Conservation (phyloP, 2,329 filamentous ascomycete species). For the Apiospora marii region DNA sequence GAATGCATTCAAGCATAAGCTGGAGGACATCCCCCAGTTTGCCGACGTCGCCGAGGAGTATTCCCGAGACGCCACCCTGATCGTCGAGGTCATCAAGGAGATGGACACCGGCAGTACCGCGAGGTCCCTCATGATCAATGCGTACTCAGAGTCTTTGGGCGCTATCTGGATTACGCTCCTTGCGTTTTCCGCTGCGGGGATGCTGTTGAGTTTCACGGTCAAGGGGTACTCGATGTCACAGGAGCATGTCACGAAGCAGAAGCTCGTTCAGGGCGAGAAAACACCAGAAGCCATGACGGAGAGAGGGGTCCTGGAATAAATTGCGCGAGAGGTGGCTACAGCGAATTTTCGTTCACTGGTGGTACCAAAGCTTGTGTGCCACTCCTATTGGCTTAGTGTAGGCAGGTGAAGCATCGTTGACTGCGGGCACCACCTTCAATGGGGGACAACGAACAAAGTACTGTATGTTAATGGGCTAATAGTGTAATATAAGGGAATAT, state of each 20-base stretch:
- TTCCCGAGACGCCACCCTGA: conserved; percentile 56
- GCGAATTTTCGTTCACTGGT: neutral
- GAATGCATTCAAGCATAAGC: conserved; percentile 64
- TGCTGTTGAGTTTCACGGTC: conserved; percentile 43
- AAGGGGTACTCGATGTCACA: conserved; percentile 42
- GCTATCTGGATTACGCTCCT: conserved; percentile 27
- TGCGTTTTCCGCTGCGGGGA: conserved; percentile 24
- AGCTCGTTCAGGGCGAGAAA: conserved; percentile 31
- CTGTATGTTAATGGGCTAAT: too few relatives aligned
- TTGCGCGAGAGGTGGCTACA: neutral
- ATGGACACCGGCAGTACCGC: conserved; percentile 49
- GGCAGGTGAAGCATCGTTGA: neutral
- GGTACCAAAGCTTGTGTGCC: neutral
- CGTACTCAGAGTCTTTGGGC: conserved; percentile 26
- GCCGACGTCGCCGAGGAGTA: conserved; percentile 43
- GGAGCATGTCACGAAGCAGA: conserved; percentile 43
- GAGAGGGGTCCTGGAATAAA: neutral
- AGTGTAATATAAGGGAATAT: neutral
- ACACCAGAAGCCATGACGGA: neutral
- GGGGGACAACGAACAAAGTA: too few relatives aligned
- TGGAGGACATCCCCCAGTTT: conserved; percentile 56
- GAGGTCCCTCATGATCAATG: conserved; percentile 44
- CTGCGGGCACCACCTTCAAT: too few relatives aligned
- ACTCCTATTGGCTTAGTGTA: neutral
- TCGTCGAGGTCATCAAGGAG: conserved; percentile 62